phyloP scores from a whole-genome alignment of 169 alveolate genomes.

The Pseudocohnilembus persalinus region DNA sequence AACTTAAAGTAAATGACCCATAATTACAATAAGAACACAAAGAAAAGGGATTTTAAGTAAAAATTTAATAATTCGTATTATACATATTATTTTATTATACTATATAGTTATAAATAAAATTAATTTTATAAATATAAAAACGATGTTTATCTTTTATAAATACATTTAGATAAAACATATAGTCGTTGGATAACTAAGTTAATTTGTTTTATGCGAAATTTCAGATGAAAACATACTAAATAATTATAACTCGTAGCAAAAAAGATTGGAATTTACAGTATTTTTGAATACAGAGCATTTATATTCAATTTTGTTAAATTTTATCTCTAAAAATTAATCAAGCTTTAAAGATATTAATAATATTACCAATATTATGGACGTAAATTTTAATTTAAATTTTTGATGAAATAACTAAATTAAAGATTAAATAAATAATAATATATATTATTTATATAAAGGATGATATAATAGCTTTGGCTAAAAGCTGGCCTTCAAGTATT shows the following conservation, averaged over 20 bases:
- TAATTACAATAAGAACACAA: neutral
- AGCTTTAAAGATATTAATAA: no score
- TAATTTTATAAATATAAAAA: no score
- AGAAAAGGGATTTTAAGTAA: neutral
- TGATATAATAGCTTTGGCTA: neutral
- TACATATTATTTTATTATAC: no score
- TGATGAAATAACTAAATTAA: no score
- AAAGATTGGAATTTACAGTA: constrained; percentile 45
- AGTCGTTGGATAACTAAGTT: constrained; percentile 13
- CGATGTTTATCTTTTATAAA: no score
- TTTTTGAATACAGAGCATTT: constrained; percentile 38
- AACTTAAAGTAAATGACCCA: constrained; percentile 16
- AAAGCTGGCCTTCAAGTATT: neutral
- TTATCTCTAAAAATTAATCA: neutral
- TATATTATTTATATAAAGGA: neutral
- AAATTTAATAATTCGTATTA: no score
- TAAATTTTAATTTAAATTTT: no score
- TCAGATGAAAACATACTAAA: constrained; percentile 30
- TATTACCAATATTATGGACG: neutral
- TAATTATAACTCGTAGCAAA: constrained; percentile 8
- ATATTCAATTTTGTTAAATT: constrained; percentile 26
- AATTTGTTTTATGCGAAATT: constrained; percentile 32
- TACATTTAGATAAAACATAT: constrained; percentile 22
- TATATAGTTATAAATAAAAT: no score
- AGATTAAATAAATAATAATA: neutral